phyloP scores from a whole-genome alignment of 1,284 basidiomycete species.

The Moesziomyces globuligerus region DNA sequence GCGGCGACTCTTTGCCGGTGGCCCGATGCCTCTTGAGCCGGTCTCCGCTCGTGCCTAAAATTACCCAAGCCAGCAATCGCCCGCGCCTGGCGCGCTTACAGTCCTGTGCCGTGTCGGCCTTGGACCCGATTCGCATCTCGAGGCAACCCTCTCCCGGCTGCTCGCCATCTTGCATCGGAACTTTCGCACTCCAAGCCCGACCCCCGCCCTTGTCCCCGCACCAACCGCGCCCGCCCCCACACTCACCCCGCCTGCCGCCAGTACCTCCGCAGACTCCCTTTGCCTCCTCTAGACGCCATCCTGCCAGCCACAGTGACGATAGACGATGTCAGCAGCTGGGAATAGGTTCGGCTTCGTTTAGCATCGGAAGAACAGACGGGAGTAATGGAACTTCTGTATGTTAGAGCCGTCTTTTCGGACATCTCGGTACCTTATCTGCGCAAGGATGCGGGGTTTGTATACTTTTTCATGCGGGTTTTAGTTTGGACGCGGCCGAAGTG shows the following conservation, averaged over 20 bases:
- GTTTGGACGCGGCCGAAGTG: slow-evolving; percentile 17
- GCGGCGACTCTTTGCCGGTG: neutral
- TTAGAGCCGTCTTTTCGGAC: neutral
- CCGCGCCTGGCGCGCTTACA: neutral
- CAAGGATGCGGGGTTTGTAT: neutral
- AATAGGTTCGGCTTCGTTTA: too few relatives aligned
- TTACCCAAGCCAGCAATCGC: neutral
- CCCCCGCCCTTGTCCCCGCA: slow-evolving; percentile 26
- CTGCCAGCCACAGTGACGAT: too few relatives aligned
- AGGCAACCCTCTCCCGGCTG: too few relatives aligned
- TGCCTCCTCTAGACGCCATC: too few relatives aligned
- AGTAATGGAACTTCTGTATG: fast-evolving
- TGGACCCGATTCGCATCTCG: too few relatives aligned
- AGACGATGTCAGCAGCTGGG: too few relatives aligned
- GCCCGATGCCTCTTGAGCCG: neutral
- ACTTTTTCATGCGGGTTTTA: slow-evolving; percentile 12
- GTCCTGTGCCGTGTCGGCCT: neutral
- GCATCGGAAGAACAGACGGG: too few relatives aligned
- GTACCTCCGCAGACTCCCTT: too few relatives aligned
- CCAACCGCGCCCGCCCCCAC: too few relatives aligned
- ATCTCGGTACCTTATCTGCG: slow-evolving; percentile 1
- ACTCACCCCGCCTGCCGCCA: too few relatives aligned
- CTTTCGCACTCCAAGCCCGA: slow-evolving; percentile 31
- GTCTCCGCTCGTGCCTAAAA: neutral
- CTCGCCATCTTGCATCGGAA: slow-evolving; percentile 6